These are phyloP conservation scores for Emericellopsis atlantica DNA, from an alignment of 2,329 filamentous ascomycete species.

Conservation along the genomic window DNA sequence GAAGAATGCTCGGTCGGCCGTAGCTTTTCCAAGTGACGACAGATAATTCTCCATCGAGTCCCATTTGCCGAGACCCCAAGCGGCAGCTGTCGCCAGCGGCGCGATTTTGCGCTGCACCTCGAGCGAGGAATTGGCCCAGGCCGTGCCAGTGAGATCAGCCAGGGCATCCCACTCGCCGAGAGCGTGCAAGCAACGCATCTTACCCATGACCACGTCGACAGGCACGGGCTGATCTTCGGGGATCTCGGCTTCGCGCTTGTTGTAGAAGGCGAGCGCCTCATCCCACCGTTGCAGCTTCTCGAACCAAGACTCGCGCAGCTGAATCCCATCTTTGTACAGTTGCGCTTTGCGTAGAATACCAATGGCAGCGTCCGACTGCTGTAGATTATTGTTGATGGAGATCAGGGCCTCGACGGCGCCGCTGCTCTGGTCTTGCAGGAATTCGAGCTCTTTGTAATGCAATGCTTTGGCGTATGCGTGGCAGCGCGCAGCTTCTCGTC, in stretches of 20 bases:
- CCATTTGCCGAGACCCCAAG: slow-evolving; percentile 95
- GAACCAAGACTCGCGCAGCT: slow-evolving; percentile 96
- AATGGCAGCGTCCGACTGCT: slow-evolving; percentile 96
- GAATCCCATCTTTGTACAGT: slow-evolving; percentile 83
- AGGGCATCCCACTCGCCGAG: slow-evolving; percentile 95
- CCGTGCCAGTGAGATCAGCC: slow-evolving; percentile 77
- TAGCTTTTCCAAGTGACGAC: slow-evolving; percentile 84
- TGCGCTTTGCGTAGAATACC: slow-evolving; percentile 95
- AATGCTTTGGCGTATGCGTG: slow-evolving; percentile 97
- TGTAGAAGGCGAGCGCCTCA: slow-evolving; percentile 85
- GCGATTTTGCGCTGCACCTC: slow-evolving; percentile 88
- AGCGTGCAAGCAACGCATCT: slow-evolving; percentile 96
- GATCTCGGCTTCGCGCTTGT: slow-evolving; percentile 67
- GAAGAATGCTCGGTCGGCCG: slow-evolving; percentile 93
- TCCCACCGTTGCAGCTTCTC: slow-evolving; percentile 98
- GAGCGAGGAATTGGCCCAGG: slow-evolving; percentile 79
- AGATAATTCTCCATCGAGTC: slow-evolving; percentile 97
- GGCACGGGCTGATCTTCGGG: slow-evolving; percentile 44
- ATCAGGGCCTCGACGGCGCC: slow-evolving; percentile 94
- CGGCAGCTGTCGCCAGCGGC: slow-evolving; percentile 84
- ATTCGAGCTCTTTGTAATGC: slow-evolving; percentile 98
- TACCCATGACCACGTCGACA: slow-evolving; percentile 96
- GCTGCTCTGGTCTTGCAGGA: slow-evolving; percentile 92
- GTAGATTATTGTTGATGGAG: slow-evolving; percentile 97
- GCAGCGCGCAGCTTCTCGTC: slow-evolving; percentile 89